phyloP scores from a whole-genome alignment of 371 early-diverging fungal genomes.

The Mucor saturninus region DNA sequence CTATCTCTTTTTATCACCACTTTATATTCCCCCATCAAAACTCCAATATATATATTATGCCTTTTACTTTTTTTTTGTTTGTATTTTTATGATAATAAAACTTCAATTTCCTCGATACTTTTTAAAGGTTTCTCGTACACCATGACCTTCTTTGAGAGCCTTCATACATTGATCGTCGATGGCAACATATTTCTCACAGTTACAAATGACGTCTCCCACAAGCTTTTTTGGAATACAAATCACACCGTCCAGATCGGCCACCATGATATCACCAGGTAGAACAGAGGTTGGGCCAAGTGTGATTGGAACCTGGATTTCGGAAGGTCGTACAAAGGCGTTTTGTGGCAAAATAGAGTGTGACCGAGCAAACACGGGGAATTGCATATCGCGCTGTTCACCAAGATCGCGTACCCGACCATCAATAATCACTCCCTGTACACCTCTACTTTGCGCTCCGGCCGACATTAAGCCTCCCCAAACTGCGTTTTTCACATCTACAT shows the following conservation, averaged over 20 bases:
- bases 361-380: conserved; percentile 71
- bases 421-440: conserved; percentile 72
- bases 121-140: conserved; percentile 71
- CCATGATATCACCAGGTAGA: conserved; percentile 74
- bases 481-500: conserved; percentile 66
- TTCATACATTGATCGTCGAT: conserved; percentile 75
- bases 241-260: conserved; percentile 82
- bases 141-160: conserved; percentile 63
- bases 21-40: not conserved
- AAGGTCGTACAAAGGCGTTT: conserved; percentile 68
- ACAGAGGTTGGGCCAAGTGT: conserved; percentile 57
- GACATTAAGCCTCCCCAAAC: conserved; percentile 87
- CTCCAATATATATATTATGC: not conserved
- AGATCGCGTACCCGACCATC: conserved; percentile 81
- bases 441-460: conserved; percentile 68
- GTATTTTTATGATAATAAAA: conserved; percentile 9
- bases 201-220: conserved; percentile 59
- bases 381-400: conserved; percentile 64
- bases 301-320: conserved; percentile 66
- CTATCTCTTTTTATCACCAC: not conserved
- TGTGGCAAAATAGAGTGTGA: conserved; percentile 73
- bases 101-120: conserved; percentile 52
- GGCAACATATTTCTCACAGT: conserved; percentile 56
- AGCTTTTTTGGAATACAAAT: conserved; percentile 67
- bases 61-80: conserved; percentile 2